Conservation (phyloP, 192 early-diverging fungal genomes). For the Coemansia furcata region DNA sequence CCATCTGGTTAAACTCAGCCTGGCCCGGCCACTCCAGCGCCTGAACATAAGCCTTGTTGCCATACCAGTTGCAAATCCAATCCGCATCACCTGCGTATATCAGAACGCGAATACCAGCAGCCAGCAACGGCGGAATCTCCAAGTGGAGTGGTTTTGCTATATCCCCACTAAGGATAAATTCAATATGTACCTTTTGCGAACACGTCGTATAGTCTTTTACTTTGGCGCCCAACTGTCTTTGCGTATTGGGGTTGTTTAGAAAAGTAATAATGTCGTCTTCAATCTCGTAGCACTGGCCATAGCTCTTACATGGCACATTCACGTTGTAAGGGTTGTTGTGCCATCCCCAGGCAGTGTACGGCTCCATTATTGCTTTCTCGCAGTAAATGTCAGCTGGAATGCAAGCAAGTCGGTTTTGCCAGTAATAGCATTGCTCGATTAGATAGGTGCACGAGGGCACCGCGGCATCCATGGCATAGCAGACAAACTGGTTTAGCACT, state of each 20-base stretch:
- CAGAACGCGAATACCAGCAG: constrained; percentile 76
- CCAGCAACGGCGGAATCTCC: constrained; percentile 70
- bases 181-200: constrained; percentile 75
- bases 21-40: constrained; percentile 82
- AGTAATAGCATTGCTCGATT: constrained; percentile 83
- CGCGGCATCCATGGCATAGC: constrained; percentile 68
- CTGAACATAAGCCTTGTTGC: constrained; percentile 86
- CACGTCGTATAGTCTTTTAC: constrained; percentile 70
- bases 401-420: constrained; percentile 73
- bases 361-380: constrained; percentile 65
- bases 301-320: constrained; percentile 76
- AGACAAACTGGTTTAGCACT: constrained; percentile 70
- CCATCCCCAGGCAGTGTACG: constrained; percentile 67
- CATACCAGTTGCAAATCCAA: constrained; percentile 89
- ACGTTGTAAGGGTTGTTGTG: constrained; percentile 94
- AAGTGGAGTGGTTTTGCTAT: constrained; percentile 80
- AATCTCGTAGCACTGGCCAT: constrained; percentile 85
- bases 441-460: constrained; percentile 73
- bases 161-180: constrained; percentile 82
- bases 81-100: constrained; percentile 93
- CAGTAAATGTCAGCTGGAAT: constrained; percentile 82
- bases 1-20: constrained; percentile 62
- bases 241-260: constrained; percentile 73
- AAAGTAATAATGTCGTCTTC: constrained; percentile 74
- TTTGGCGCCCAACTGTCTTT: constrained; percentile 72